Evolutionary conservation across 768 basidiomycete genomes (phyloP), one percentile per base, ranked within the genome.

Genomic region (Coprinopsis cinerea): DNA sequence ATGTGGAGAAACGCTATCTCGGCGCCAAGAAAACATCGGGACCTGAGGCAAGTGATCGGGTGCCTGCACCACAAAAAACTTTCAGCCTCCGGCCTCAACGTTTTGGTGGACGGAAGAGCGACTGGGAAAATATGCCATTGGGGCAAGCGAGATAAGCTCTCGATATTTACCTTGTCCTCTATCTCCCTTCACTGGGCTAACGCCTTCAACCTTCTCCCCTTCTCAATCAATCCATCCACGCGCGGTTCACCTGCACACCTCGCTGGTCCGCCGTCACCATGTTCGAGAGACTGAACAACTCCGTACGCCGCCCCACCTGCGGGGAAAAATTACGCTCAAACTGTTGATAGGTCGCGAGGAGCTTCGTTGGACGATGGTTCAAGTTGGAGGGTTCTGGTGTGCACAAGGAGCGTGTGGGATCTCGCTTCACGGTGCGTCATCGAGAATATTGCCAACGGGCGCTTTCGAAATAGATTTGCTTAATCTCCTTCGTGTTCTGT

Each of bases 371-470:
- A 46, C 69, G 77, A 60, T 87, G 82, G 79, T 89, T 89, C 67
- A 71, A 76, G 47, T 71, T 89, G 22, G 86, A 88, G 51, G 86
- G 86, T 13, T 82, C 79, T 44, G 85, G 85, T 26, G 79, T 77
- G 57, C 70, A 75, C 24, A 74, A 75, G 45, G 81, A 82, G 58
- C 77, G 86, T 54, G 61, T 66, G 26, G 85, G 84, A 10, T 82
- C 85, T 14, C 70, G 77, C 51, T 88, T 86, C 57, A 73, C 75
- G 55, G 76, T 79, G 43, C 44, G 66, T 59, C n/a, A n/a, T n/a
- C n/a, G n/a, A n/a, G n/a, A n/a, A n/a, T n/a, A n/a, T n/a, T 25
- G 9, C 30, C 30, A 32, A 15, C 15, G 9, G 9, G 30, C 30
- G 30, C 15, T 15, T 7, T 32, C 30, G 9, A 32, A 32, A 32